A percentile compares a stretch with the other conserved stretches of the same genome.
These are phyloP conservation scores for Neurospora sp. DNA, from an alignment of 495 filamentous ascomycete genomes.

Conservation along the genomic window DNA sequence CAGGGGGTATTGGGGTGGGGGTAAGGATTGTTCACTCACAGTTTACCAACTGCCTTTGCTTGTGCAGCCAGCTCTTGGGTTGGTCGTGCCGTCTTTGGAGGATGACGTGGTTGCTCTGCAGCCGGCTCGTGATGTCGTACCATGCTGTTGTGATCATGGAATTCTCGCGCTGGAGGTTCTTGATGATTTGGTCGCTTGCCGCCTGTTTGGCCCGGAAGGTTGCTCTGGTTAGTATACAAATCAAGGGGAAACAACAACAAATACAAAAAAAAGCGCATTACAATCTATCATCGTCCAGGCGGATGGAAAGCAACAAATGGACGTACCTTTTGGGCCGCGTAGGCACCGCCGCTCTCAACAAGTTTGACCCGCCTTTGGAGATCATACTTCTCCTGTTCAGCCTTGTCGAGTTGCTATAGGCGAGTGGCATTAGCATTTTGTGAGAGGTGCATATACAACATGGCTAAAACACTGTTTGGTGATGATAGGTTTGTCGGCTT, in stretches of 20 bases:
- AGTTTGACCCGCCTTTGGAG: conserved; percentile 36
- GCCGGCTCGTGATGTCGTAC: conserved; percentile 75
- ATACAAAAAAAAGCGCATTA: neutral
- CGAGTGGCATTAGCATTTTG: neutral
- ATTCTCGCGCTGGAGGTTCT: conserved; percentile 72
- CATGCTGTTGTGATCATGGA: conserved; percentile 78
- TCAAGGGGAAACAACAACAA: neutral
- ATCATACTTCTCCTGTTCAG: conserved; percentile 39
- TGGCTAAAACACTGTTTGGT: neutral
- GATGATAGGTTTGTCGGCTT: neutral
- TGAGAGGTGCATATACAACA: neutral
- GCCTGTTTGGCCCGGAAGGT: conserved; percentile 27
- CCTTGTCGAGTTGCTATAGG: conserved; percentile 38
- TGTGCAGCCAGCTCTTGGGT: conserved; percentile 82
- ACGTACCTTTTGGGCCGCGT: conserved; percentile 40
- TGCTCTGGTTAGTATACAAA: conserved; percentile 2
- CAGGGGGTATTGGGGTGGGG: neutral
- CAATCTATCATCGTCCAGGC: conserved; percentile 5
- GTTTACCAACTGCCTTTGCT: conserved; percentile 69
- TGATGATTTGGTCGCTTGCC: conserved; percentile 50
- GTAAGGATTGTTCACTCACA: conserved; percentile 19
- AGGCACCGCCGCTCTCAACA: conserved; percentile 31
- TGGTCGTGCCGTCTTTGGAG: conserved; percentile 63
- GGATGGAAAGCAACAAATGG: conserved; percentile 1
- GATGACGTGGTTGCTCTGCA: conserved; percentile 83